phyloP scores from a whole-genome alignment of 805 yeast species.

The Lipomyces spencermartinsiae region DNA sequence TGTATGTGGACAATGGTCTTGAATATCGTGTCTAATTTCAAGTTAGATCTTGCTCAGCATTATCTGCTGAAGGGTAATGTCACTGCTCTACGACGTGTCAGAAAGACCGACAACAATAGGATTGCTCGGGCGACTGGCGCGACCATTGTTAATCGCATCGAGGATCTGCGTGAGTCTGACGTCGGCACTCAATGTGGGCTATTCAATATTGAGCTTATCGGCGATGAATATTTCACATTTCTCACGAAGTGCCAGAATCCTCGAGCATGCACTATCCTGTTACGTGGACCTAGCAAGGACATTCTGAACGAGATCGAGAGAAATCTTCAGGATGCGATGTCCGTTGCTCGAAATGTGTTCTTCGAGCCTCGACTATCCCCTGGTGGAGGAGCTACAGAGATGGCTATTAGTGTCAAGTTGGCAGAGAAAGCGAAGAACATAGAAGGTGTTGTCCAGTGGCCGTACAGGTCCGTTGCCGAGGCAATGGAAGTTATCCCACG shows the following conservation, averaged over 20 bases:
- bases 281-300: slow-evolving; percentile 97
- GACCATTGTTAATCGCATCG: slow-evolving; percentile 92
- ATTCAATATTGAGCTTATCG: slow-evolving; percentile 92
- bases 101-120: slow-evolving; percentile 94
- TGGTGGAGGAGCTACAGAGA: slow-evolving; percentile 99
- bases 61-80: slow-evolving; percentile 91
- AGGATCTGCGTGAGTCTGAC: slow-evolving; percentile 89
- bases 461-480: slow-evolving; percentile 97
- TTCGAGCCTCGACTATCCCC: slow-evolving; percentile 95
- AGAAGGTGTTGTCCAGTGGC: slow-evolving; percentile 98
- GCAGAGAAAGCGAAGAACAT: slow-evolving; percentile 89
- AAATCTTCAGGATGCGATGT: slow-evolving; percentile 97
- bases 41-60: slow-evolving; percentile 84
- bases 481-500: slow-evolving; percentile 99
- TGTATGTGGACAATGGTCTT: background rate
- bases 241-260: slow-evolving; percentile 82
- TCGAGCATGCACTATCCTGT: slow-evolving; percentile 87
- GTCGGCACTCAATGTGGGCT: slow-evolving; percentile 88
- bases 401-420: slow-evolving; percentile 91
- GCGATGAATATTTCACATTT: slow-evolving; percentile 95
- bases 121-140: slow-evolving; percentile 98
- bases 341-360: slow-evolving; percentile 93
- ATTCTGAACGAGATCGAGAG: slow-evolving; percentile 95
- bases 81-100: slow-evolving; percentile 89
- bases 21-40: background rate